These are phyloP conservation scores for Rhodofomes roseus DNA, from an alignment of 1,284 basidiomycete species.

Conservation along the genomic window DNA sequence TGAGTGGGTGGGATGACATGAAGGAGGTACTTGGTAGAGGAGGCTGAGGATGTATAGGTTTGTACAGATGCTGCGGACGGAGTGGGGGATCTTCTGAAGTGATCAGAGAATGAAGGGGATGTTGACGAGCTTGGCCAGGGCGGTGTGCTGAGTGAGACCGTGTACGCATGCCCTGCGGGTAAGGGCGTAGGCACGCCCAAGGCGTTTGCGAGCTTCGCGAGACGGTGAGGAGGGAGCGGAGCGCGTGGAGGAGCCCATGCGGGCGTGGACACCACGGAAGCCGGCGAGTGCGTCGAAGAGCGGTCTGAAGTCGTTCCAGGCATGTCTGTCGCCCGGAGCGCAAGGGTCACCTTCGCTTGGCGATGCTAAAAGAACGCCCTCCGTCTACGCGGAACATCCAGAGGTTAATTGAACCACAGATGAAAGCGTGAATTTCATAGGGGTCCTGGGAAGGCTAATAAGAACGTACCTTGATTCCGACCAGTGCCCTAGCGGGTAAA, in stretches of 20 bases:
- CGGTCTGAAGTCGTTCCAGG: conserved; percentile 18
- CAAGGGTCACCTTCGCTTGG: neutral
- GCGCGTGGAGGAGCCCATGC: conserved; percentile 62
- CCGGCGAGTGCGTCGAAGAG: conserved; percentile 21
- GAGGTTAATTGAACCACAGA: neutral
- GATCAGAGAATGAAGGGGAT: conserved; percentile 38
- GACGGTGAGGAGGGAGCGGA: conserved; percentile 67
- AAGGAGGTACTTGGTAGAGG: conserved; percentile 61
- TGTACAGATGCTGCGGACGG: conserved; percentile 43
- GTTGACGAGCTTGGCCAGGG: conserved; percentile 28
- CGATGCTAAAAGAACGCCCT: neutral
- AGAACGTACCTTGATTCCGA: neutral
- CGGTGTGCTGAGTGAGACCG: conserved; percentile 30
- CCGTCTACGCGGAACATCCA: neutral
- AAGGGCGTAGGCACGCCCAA: conserved; percentile 72
- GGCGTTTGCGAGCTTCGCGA: conserved; percentile 79
- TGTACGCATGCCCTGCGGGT: conserved; percentile 43
- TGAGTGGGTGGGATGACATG: conserved; percentile 72
- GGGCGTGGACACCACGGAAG: conserved; percentile 20
- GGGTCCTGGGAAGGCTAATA: neutral
- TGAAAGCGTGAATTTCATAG: neutral
- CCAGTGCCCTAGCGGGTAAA: neutral
- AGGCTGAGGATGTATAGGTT: conserved; percentile 37
- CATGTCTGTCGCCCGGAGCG: conserved; percentile 23
- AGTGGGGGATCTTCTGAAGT: conserved; percentile 51